Conservation (phyloP, 306 rosid species). For the Vigna nakashimae region DNA sequence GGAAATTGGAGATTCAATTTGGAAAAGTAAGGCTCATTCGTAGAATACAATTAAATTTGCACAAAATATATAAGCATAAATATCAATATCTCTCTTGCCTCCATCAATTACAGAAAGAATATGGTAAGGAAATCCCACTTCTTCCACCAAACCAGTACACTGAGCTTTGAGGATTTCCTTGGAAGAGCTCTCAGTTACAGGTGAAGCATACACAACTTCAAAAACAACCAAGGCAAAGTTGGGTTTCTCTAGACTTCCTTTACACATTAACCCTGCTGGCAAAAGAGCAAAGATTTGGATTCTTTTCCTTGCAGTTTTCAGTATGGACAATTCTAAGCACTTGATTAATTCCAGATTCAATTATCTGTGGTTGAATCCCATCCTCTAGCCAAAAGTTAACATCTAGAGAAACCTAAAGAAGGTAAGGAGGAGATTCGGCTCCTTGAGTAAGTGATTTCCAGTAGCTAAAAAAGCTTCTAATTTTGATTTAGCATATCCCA, state of each 20-base stretch:
- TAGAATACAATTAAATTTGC: slow-evolving; percentile 86
- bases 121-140: slow-evolving; percentile 79
- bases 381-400: slow-evolving; percentile 90
- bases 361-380: slow-evolving; percentile 95
- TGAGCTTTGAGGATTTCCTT: slow-evolving; percentile 82
- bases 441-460: slow-evolving; percentile 87
- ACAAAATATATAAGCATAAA: slow-evolving; percentile 92
- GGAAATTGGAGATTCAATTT: too few relatives aligned
- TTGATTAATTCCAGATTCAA: slow-evolving; percentile 89
- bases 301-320: slow-evolving; percentile 70
- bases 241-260: slow-evolving; percentile 82
- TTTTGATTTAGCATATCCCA: slow-evolving; percentile 49
- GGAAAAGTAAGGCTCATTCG: too few relatives aligned
- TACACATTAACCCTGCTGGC: slow-evolving; percentile 94
- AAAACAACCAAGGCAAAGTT: slow-evolving; percentile 75
- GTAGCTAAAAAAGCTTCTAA: slow-evolving; percentile 68
- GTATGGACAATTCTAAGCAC: slow-evolving; percentile 76
- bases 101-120: slow-evolving; percentile 92
- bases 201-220: slow-evolving; percentile 89
- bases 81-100: slow-evolving; percentile 87
- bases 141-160: slow-evolving; percentile 64
- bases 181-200: slow-evolving; percentile 64
- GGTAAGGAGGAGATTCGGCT: slow-evolving; percentile 97
- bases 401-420: slow-evolving; percentile 92
- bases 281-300: slow-evolving; percentile 67